Base-by-base conservation (phyloP, 768 basidiomycete species). In the Leccinum variicolor region DNA sequence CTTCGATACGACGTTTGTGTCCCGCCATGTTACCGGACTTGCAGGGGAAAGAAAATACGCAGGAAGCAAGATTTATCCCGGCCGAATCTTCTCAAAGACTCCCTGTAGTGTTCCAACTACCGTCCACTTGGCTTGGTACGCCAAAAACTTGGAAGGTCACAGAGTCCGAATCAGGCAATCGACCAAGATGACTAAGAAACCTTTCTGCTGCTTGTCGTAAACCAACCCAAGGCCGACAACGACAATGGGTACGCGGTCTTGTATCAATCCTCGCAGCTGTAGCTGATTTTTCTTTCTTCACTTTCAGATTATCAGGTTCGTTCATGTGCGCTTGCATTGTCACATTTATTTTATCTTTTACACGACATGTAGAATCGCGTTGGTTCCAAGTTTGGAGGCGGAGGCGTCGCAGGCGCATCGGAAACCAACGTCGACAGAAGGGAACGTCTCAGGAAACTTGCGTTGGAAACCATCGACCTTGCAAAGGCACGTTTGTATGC, bases 391-490 rank as follows among this genome's bases (percentile, higher is more conserved):
- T 97, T 97, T 66, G 94, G 94, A 59, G 93, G 94, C 48, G 94
- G 94, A 70, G 94, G 94, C 78, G 92, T 95, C 53, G 95, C 96
- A 41, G 93, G 96, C 31, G 92, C 90, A 13, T 92, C 90, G 23
- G 97, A 98, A 77, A 89, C 88, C 33, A 97, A 98, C 70, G 89
- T 99, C 17, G 96, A 98, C 78, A 79, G 97, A 60, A 82, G 96
- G 56, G 97, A 99, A 72, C 88, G 96, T 53, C 80, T 98, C 45
- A 78, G 95, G 57, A 98, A 98, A 77, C 86, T 99, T 48, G 95
- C 94, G 3, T 77, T 98, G 58, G 95, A 98, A 76, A 98, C 96
- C 0, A 98, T 99, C 66, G 97, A 99, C 74, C 83, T 98, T 53
- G 95, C 96, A 39, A 98, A 98, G 79, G 96, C 90, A 64, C 59